phyloP scores from a whole-genome alignment of 2,329 filamentous ascomycete genomes.

The Torrubiella hemipterigena region DNA sequence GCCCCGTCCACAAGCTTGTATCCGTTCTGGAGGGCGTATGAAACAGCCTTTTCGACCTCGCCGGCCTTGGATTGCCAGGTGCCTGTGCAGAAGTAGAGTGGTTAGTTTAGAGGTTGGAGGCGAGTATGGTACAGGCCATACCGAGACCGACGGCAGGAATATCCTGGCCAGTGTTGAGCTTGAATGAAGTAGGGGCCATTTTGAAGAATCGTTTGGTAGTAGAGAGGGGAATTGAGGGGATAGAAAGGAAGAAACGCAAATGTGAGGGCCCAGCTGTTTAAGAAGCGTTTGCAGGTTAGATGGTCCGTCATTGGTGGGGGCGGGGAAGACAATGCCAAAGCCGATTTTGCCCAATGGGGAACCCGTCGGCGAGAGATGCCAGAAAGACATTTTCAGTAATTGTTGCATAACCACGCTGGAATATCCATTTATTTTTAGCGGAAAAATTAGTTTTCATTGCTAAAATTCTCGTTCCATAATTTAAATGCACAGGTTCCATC shows the following conservation, averaged over 20 bases:
- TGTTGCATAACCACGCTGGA: too few relatives aligned
- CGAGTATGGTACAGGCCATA: conserved; percentile 18
- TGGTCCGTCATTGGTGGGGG: too few relatives aligned
- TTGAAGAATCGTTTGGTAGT: conserved; percentile 4
- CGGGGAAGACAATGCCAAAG: too few relatives aligned
- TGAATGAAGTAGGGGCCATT: conserved; percentile 46
- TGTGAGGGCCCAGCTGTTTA: too few relatives aligned
- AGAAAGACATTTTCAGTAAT: too few relatives aligned
- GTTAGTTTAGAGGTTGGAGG: conserved; percentile 6
- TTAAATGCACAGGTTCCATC: too few relatives aligned
- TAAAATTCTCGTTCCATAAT: too few relatives aligned
- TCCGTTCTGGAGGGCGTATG: conserved; percentile 42
- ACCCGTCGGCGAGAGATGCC: too few relatives aligned
- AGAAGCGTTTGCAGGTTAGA: too few relatives aligned
- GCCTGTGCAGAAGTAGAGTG: conserved; percentile 25
- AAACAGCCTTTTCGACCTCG: conserved; percentile 45
- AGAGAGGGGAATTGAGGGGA: background rate
- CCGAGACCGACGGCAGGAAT: conserved; percentile 54
- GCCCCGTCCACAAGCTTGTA: conserved; percentile 58
- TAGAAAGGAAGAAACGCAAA: background rate
- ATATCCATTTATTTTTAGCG: too few relatives aligned
- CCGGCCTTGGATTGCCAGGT: conserved; percentile 53
- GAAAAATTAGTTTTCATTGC: too few relatives aligned
- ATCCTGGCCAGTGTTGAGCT: conserved; percentile 50
- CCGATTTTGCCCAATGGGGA: too few relatives aligned